Conservation (phyloP, 2,329 filamentous ascomycete species). For the Rachicladosporium sp. region DNA sequence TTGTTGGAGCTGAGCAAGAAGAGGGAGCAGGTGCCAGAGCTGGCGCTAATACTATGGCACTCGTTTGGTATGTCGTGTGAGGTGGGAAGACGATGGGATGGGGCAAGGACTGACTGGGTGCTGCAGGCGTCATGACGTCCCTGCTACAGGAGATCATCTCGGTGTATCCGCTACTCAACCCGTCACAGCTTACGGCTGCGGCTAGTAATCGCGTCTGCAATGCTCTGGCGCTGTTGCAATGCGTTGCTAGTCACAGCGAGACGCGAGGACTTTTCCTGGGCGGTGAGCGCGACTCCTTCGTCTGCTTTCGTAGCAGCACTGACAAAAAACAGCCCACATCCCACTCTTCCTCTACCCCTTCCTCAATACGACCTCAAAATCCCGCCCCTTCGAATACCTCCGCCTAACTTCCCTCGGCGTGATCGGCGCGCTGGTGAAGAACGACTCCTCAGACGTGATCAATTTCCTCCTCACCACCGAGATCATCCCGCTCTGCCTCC, state of each 20-base stretch:
- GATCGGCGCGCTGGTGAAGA: slow-evolving; percentile 94
- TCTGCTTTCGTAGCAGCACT: too few relatives aligned
- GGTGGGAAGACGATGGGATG: not conserved
- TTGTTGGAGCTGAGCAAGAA: slow-evolving; percentile 96
- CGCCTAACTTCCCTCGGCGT: slow-evolving; percentile 91
- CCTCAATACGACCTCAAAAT: slow-evolving; percentile 97
- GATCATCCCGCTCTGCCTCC: slow-evolving; percentile 91
- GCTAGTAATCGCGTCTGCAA: slow-evolving; percentile 97
- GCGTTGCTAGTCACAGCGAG: slow-evolving; percentile 93
- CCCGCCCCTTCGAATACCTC: slow-evolving; percentile 91
- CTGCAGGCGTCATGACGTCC: slow-evolving; percentile 87
- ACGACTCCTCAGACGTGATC: slow-evolving; percentile 96
- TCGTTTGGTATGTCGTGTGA: slow-evolving; percentile 64
- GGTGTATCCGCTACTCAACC: slow-evolving; percentile 91
- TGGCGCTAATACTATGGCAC: slow-evolving; percentile 94
- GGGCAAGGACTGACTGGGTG: slow-evolving; percentile 9
- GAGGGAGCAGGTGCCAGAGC: slow-evolving; percentile 93
- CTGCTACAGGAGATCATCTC: slow-evolving; percentile 97
- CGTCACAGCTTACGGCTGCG: slow-evolving; percentile 92
- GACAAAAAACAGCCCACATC: slow-evolving; percentile 61
- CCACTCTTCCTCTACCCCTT: slow-evolving; percentile 96
- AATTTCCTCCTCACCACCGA: slow-evolving; percentile 97
- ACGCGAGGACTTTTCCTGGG: slow-evolving; percentile 87
- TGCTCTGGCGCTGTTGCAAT: slow-evolving; percentile 86
- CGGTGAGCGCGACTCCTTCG: slow-evolving; percentile 43